Evolutionary conservation across 2,329 filamentous ascomycete genomes (phyloP).

Genomic region (Mollisia scopiformis): DNA sequence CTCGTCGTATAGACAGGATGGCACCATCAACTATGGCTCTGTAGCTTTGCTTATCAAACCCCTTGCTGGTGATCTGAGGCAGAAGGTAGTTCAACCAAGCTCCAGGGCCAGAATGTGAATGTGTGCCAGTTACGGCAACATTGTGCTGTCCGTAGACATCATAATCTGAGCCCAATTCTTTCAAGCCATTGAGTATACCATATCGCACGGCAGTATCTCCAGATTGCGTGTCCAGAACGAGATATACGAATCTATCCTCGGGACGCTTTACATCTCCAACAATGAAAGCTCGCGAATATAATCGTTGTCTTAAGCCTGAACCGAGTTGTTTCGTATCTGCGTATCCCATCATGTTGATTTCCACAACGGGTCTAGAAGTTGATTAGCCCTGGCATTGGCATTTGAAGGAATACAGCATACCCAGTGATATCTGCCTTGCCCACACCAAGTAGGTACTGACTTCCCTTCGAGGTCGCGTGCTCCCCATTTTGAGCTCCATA

Average conservation of each 20-base stretch:
- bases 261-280: constrained; percentile 69
- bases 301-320: constrained; percentile 80
- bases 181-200: constrained; percentile 80
- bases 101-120: constrained; percentile 89
- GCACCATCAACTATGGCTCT: constrained; percentile 87
- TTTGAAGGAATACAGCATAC: constrained; percentile 42
- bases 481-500: background rate
- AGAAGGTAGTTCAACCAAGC: constrained; percentile 95
- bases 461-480: constrained; percentile 18
- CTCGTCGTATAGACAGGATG: constrained; percentile 77
- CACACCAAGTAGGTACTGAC: constrained; percentile 64
- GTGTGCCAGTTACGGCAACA: constrained; percentile 87
- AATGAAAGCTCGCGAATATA: constrained; percentile 90
- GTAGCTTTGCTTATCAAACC: constrained; percentile 86
- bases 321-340: constrained; percentile 83
- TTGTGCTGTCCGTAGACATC: constrained; percentile 77
- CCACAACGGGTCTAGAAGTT: constrained; percentile 71
- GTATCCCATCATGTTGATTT: constrained; percentile 91
- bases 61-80: constrained; percentile 85
- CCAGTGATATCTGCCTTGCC: constrained; percentile 76
- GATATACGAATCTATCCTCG: constrained; percentile 78
- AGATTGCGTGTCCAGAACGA: constrained; percentile 84
- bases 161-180: constrained; percentile 71
- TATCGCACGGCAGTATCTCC: constrained; percentile 88
- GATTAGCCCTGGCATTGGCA: constrained; percentile 20